Evolutionary conservation across 1,139 yeast species (phyloP), one percentile per base, ranked within the genome.

Genomic region (Zygoascus sp.): DNA sequence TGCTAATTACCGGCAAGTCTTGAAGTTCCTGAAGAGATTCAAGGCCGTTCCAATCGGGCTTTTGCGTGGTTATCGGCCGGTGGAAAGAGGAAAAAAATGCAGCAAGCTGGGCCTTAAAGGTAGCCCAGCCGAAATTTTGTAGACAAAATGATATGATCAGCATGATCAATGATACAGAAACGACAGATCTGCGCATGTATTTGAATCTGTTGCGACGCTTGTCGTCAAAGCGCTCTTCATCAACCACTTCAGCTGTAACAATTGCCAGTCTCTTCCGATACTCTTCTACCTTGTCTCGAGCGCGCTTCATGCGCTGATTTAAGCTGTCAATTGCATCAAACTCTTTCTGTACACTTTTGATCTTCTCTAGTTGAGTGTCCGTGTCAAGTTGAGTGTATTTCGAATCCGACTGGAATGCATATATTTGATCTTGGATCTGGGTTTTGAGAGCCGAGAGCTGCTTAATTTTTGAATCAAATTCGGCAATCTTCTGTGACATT

Each of bases 161-260:
- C 10, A 51, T 15, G 19, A 48, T 32, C 9, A 50, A 11, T 13
- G 44, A 37, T 2, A 40, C 32, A 11, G 35, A 41, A 2, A 46
- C 27, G 4, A 50, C 16, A 6, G 35, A 36, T 13, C 57, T 44
- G 28, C 55, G 56, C 27, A 56, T 52, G 30, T 53, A 53, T 35
- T 47, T 42, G 35, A 49, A 45, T 7, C 72, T 37, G 58, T 64
- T 16, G 49, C 61, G 40, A 55, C 63, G 54, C 34, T 52, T 51
- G n/a, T 25, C n/a, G 28, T 25, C 28, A n/a, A 25, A 25, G n/a
- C n/a, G 28, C n/a, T 25, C 28, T 28, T 49, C 49, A 27, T 57
- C 53, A n/a, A 51, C 48, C 9, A 60, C 56, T 28, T 53, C 46
- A 32, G 49, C 48, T 40, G 52, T 52, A 17, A 60, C 58, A 2